phyloP scores from a whole-genome alignment of 371 early-diverging fungal species.

The Mortierella sp. region DNA sequence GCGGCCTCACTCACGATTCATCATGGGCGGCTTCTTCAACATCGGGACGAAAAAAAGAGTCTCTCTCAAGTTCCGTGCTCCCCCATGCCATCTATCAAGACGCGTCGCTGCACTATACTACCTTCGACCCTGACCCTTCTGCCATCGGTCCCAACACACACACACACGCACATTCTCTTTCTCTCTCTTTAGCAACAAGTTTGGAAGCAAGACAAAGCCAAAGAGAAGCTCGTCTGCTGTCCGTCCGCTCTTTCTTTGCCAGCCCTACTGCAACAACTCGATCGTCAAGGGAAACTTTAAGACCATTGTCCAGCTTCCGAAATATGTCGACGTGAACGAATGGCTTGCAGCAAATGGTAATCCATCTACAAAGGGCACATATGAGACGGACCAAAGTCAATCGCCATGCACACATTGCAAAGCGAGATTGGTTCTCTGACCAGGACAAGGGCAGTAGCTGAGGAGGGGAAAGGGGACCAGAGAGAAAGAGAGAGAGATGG shows the following conservation, averaged over 20 bases:
- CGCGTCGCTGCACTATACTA: neutral
- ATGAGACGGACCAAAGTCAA: too few species aligned
- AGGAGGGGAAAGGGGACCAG: too few species aligned
- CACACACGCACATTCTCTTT: neutral
- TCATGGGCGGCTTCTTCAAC: conserved; percentile 52
- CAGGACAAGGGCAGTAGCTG: too few species aligned
- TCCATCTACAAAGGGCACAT: too few species aligned
- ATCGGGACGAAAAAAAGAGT: conserved; percentile 20
- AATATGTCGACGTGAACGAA: conserved; percentile 91
- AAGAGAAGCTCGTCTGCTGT: conserved; percentile 50
- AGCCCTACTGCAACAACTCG: conserved; percentile 80
- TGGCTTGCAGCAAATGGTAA: conserved; percentile 94
- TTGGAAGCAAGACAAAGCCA: conserved; percentile 58
- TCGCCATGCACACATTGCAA: too few species aligned
- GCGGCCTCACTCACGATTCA: neutral
- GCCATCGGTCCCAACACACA: neutral
- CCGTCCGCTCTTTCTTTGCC: conserved; percentile 80
- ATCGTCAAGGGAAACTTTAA: conserved; percentile 93
- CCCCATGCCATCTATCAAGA: neutral
- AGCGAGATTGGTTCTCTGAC: too few species aligned
- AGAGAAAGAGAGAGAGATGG: too few species aligned
- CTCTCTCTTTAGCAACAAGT: conserved; percentile 20
- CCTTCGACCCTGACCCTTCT: neutral
- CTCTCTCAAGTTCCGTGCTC: neutral
- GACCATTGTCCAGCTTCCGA: conserved; percentile 88